Evolutionary conservation across 805 yeast genomes (phyloP), one percentile per base, ranked within the genome.

Genomic region (Hanseniaspora singularis): DNA sequence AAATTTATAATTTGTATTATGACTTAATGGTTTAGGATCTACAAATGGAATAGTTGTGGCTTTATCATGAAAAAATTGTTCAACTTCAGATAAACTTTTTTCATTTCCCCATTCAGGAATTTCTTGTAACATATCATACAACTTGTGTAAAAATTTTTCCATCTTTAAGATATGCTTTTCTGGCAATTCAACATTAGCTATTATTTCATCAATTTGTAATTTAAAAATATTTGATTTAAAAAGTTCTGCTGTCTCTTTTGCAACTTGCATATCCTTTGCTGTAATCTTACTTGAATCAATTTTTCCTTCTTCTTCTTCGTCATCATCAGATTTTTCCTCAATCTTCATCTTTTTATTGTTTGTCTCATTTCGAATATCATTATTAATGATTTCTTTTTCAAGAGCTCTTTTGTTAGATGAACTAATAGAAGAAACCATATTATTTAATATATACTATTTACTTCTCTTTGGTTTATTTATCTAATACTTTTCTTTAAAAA

Each of bases 181-280:
- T 55, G 82, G 82, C 33, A 88, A 62, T 54, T 76, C 74, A 33
- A 89, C 74, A 62, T 89, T 97, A 54, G 76, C 74, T 54, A 92
- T 67, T 33, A 92, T 68, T 60, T 88, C 97, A 64, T 88, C 97
- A 51, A 92, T 87, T 66, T 92, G 95, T 49, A 92, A 65, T 62
- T 92, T 92, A 77, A 92, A 89, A 47, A 92, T 87, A 63, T 88
- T 92, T 8, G 96, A 86, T 58, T 88, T 86, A 76, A 88, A 92
- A 38, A 89, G 66, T 61, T 88, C 96, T 1, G 94, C 92, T 1
- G 96, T 84, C 61, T 88, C 96, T 55, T 95, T 73, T 0, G 96
- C 95, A 2, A 82, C 73, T 56, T 89, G 95, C 38, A 89, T 77
- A 50, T 92, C 96, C 54, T 85, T 88, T 0, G 92, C 78, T 0